A percentile compares a stretch with the other conserved stretches of the same genome.
Evolutionary conservation across 1,284 basidiomycete species (phyloP).

Genomic region (Tilletia walkeri): DNA sequence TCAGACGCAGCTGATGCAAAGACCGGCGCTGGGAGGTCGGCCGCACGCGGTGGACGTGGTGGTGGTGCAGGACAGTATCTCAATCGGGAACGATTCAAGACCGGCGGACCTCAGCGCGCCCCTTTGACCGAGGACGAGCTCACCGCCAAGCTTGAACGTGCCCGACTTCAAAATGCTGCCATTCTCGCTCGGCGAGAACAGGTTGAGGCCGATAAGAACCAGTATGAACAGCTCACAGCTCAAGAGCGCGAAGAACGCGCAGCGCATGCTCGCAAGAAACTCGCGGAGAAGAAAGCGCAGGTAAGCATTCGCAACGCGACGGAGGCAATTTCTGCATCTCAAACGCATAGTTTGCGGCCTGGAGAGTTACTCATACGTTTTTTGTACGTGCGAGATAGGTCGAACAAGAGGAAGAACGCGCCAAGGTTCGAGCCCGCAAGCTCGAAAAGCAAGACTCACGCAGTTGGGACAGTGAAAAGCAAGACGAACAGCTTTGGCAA

Average conservation of each 20-base stretch:
- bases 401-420: constrained; percentile 18
- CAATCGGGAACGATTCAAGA: constrained; percentile 18
- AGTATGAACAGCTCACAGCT: constrained; percentile 17
- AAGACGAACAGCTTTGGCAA: constrained; percentile 18
- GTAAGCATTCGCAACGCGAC: not conserved
- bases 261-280: constrained; percentile 5
- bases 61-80: constrained; percentile 1
- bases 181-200: constrained; percentile 12
- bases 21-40: not conserved
- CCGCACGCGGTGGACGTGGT: not conserved
- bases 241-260: constrained; percentile 17
- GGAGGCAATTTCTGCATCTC: not conserved
- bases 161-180: constrained; percentile 16
- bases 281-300: constrained; percentile 17
- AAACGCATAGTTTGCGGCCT: not conserved
- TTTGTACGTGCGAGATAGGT: not conserved
- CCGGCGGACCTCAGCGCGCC: constrained; percentile 17
- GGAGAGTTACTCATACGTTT: too few relatives aligned
- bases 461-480: constrained; percentile 20
- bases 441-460: constrained; percentile 17
- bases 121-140: constrained; percentile 17
- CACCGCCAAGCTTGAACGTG: constrained; percentile 14
- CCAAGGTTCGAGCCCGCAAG: constrained; percentile 16
- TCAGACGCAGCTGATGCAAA: not conserved
- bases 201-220: constrained; percentile 17